Evolutionary conservation across 306 rosid species (phyloP), one percentile per base, ranked within the genome.

Genomic region (Prunus mongolica): DNA sequence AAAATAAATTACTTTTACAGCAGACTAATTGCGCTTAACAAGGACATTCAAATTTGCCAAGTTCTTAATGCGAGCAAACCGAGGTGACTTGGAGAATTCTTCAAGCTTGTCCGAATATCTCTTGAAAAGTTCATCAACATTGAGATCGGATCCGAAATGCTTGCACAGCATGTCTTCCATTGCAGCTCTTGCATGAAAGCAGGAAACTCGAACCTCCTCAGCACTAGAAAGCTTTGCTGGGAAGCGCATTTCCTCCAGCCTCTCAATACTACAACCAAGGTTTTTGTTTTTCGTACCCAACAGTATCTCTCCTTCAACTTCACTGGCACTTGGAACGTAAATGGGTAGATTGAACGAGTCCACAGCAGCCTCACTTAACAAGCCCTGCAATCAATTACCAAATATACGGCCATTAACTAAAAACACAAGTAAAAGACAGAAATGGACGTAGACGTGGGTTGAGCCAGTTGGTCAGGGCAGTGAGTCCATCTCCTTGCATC

Each of bases 331-430:
- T 34, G 79, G 55, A 49, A 65, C n/a, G 60, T 51, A 76, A 18
- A 76, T 51, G 12, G 73, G 66, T 56, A 52, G 27, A 54, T 54
- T 76, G 27, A 76, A 65, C 15, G 16, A 51, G 65, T 66, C 78
- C 34, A 64, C 63, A 15, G 8, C 25, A 16, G 30, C 62, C 65
- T 74, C 78, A 16, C 61, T 74, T 8, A 74, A 28, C 20, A 63
- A 12, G 8, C 78, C 71, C 61, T 47, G 78, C 32, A 63, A 32
- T 49, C 5, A 38, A 38, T 38, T 38, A 6, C 44, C 9, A 7
- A 38, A 38, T 38, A 38, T 38, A 38, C 44, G 44, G 44, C 44
- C 44, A 34, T 34, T 34, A 34, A 6, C 44, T 34, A 34, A 34
- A 34, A 34, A 6, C 44, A 34, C 44, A 6, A 34, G 8, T 34